These are phyloP conservation scores for Nannizziopsis arthrosporioides DNA, from an alignment of 2,329 filamentous ascomycete genomes.

Conservation along the genomic window DNA sequence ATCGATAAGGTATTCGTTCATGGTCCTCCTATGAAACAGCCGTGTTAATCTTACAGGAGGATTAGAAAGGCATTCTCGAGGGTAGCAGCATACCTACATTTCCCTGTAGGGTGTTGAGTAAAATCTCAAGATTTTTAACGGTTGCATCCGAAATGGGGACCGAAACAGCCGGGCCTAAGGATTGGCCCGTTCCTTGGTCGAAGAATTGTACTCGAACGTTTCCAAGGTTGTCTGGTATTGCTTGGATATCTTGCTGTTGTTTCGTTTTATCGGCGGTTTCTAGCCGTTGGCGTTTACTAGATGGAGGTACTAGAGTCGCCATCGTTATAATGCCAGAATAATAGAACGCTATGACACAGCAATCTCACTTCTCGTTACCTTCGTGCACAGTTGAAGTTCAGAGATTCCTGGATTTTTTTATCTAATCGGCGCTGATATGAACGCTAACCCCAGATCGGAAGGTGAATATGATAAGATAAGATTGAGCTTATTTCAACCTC, in stretches of 20 bases:
- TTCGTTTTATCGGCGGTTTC: slow-evolving; percentile 60
- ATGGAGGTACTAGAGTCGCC: slow-evolving; percentile 72
- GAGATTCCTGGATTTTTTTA: too few relatives aligned
- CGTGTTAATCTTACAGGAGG: too few relatives aligned
- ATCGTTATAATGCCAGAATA: slow-evolving; percentile 37
- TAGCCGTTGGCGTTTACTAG: slow-evolving; percentile 75
- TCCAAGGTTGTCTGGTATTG: slow-evolving; percentile 55
- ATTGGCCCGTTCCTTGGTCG: slow-evolving; percentile 60
- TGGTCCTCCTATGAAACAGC: slow-evolving; percentile 38
- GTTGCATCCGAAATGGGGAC: slow-evolving; percentile 74
- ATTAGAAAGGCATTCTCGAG: slow-evolving; percentile 17
- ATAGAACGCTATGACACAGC: too few relatives aligned
- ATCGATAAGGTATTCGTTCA: slow-evolving; percentile 55
- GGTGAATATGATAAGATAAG: slow-evolving; percentile 8
- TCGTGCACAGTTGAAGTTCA: too few relatives aligned
- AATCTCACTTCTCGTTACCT: too few relatives aligned
- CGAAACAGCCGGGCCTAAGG: slow-evolving; percentile 58
- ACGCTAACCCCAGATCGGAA: not conserved
- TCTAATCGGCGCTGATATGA: not conserved
- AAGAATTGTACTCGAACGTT: slow-evolving; percentile 79
- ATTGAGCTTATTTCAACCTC: slow-evolving; percentile 6
- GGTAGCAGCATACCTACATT: slow-evolving; percentile 42
- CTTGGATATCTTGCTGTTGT: slow-evolving; percentile 62
- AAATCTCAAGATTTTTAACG: slow-evolving; percentile 76
- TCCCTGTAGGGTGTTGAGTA: slow-evolving; percentile 74